Percentiles rank a stretch among this genome's conserved stretches.
These are phyloP conservation scores for Trichomonascus vanleenenianus DNA, from an alignment of 805 yeast genomes.

Conservation along the genomic window DNA sequence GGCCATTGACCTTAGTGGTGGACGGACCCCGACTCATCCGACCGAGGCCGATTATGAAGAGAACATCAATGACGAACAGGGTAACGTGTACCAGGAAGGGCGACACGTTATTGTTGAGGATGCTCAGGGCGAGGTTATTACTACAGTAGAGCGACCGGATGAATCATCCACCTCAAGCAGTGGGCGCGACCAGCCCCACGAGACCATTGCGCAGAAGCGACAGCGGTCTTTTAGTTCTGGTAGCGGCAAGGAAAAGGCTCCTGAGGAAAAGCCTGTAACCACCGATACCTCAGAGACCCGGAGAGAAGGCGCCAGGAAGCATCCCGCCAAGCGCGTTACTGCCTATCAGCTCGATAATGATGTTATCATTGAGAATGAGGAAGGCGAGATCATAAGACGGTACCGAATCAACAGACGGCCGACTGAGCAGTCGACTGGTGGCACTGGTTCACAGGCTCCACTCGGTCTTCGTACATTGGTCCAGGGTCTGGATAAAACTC, in stretches of 20 bases:
- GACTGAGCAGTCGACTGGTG: conserved; percentile 2
- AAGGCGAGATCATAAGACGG: conserved; percentile 84
- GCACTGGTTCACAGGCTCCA: background rate
- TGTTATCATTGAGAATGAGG: conserved; percentile 78
- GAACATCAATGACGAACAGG: conserved; percentile 16
- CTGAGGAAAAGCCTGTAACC: conserved; percentile 4
- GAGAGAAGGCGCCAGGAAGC: background rate
- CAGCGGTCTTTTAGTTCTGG: background rate
- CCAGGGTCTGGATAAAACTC: conserved; percentile 33
- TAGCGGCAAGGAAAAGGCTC: conserved; percentile 18
- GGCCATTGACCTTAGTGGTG: conserved; percentile 20
- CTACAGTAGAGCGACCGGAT: conserved; percentile 33
- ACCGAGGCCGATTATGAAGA: conserved; percentile 12
- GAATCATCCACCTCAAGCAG: background rate
- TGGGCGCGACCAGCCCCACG: background rate
- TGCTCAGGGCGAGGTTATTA: conserved; percentile 71
- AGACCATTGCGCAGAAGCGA: background rate
- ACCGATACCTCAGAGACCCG: background rate
- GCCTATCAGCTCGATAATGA: conserved; percentile 78
- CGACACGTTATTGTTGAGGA: conserved; percentile 67
- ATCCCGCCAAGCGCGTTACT: conserved; percentile 33
- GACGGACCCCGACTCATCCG: conserved; percentile 6
- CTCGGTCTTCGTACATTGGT: background rate
- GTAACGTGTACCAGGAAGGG: conserved; percentile 55
- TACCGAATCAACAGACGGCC: conserved; percentile 50